Conservation (phyloP, 2,329 filamentous ascomycete genomes). For the Sphaerostilbella broomeana region DNA sequence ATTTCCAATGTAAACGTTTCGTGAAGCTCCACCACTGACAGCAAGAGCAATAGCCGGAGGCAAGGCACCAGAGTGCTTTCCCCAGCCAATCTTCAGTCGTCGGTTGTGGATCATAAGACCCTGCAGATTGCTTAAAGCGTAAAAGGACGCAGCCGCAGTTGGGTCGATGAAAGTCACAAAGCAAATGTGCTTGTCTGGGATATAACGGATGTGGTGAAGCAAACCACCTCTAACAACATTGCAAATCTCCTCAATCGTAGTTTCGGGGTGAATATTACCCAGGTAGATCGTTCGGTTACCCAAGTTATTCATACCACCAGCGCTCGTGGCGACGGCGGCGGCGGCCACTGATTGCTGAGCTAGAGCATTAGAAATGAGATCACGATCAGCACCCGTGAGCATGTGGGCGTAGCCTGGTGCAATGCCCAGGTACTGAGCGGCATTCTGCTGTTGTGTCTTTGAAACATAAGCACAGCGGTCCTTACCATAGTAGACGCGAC, state of each 20-base stretch:
- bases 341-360: conserved; percentile 97
- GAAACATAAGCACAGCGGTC: conserved; percentile 97
- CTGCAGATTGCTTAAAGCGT: conserved; percentile 93
- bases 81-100: conserved; percentile 97
- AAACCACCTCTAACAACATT: conserved; percentile 95
- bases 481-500: conserved; percentile 97
- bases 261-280: conserved; percentile 97
- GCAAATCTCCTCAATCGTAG: conserved; percentile 98
- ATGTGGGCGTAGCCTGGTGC: conserved; percentile 95
- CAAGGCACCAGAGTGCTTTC: conserved; percentile 94
- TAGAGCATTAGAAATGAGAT: conserved; percentile 91
- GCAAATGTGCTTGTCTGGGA: conserved; percentile 99
- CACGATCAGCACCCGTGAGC: conserved; percentile 89
- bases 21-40: conserved; percentile 92
- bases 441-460: conserved; percentile 99
- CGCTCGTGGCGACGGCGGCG: conserved; percentile 91
- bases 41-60: conserved; percentile 93
- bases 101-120: conserved; percentile 99
- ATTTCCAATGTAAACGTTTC: conserved; percentile 97
- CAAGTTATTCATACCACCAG: conserved; percentile 93
- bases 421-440: conserved; percentile 94
- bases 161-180: conserved; percentile 99
- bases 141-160: conserved; percentile 95
- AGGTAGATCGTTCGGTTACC: conserved; percentile 97
- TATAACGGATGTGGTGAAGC: conserved; percentile 96